phyloP scores from a whole-genome alignment of 306 rosid genomes.

The Prunus kanzakura region DNA sequence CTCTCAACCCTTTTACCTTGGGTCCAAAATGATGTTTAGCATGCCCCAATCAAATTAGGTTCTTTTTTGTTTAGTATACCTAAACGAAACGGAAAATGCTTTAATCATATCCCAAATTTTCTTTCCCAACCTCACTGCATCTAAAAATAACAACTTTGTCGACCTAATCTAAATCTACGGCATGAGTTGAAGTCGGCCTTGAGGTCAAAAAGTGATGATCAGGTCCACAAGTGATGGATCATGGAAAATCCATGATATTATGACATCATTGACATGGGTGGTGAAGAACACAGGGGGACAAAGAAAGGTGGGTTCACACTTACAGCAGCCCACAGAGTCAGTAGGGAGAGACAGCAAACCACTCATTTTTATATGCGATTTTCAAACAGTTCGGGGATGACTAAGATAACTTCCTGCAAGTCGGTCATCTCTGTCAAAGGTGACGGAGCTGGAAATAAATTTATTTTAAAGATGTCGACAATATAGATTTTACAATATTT shows the following conservation, averaged over 20 bases:
- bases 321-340: slow-evolving; percentile 12
- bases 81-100: too few species aligned
- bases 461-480: too few species aligned
- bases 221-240: background rate
- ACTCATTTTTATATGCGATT: slow-evolving; percentile 3
- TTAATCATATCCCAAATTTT: too few species aligned
- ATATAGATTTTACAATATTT: too few species aligned
- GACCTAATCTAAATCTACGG: too few species aligned
- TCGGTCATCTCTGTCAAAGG: background rate
- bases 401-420: background rate
- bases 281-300: slow-evolving; percentile 29
- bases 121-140: too few species aligned
- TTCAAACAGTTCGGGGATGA: background rate
- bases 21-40: background rate
- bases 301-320: slow-evolving; percentile 40
- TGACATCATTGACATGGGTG: background rate
- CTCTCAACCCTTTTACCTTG: too few species aligned
- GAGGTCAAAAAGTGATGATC: background rate
- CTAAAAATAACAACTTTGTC: too few species aligned
- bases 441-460: too few species aligned
- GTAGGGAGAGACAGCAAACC: slow-evolving; percentile 11
- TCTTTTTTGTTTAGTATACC: too few species aligned
- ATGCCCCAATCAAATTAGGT: too few species aligned
- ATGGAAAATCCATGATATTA: background rate
- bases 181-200: background rate